Percentiles rank a stretch among this genome's conserved stretches.
Conservation (phyloP, 371 early-diverging fungal genomes). For the Rhizopus arrhizus region DNA sequence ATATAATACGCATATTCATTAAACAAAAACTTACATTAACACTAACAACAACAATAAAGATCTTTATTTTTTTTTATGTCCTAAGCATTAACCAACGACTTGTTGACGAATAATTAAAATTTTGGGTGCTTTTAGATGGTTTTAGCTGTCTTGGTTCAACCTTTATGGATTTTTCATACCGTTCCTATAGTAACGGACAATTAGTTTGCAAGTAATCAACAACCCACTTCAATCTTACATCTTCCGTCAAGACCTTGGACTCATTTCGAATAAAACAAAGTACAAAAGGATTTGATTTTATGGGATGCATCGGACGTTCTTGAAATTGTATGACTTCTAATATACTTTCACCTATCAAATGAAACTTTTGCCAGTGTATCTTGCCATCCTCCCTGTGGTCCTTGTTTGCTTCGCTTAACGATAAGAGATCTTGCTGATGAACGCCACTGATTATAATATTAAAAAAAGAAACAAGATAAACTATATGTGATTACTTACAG, state of each 20-base stretch:
- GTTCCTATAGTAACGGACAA: constrained; percentile 25
- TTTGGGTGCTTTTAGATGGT: background rate
- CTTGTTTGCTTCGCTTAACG: constrained; percentile 52
- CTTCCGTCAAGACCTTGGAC: constrained; percentile 1
- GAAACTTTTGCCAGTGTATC: constrained; percentile 12
- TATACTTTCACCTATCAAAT: constrained; percentile 56
- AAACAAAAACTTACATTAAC: no score
- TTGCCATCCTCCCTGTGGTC: constrained; percentile 38
- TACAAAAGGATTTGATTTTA: background rate
- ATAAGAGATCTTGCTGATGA: constrained; percentile 57
- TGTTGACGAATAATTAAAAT: background rate
- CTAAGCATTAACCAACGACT: constrained; percentile 4
- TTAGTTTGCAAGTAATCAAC: background rate
- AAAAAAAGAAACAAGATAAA: background rate
- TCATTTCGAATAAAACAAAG: constrained; percentile 18
- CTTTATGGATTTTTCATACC: constrained; percentile 35
- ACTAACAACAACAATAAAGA: no score
- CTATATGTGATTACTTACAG: constrained; percentile 32
- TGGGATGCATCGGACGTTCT: background rate
- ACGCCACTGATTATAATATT: constrained; percentile 32
- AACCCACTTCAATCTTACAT: background rate
- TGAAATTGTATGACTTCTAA: constrained; percentile 36
- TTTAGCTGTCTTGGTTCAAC: background rate
- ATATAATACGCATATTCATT: no score
- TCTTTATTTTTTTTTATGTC: no score